phyloP scores from a whole-genome alignment of 2,329 filamentous ascomycete genomes.

The Sphaerostilbella broomeana region DNA sequence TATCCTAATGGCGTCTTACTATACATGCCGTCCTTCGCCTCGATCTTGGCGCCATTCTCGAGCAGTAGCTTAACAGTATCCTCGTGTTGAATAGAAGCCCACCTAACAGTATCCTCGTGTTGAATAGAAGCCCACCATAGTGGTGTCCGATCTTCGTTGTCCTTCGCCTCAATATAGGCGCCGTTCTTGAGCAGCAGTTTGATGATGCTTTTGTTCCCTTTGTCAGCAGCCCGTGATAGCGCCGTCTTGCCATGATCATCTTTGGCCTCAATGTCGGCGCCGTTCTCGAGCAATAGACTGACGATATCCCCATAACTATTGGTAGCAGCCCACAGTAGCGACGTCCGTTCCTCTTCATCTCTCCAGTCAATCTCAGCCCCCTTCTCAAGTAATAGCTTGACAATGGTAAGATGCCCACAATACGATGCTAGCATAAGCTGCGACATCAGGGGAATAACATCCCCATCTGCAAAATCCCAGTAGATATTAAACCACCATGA shows the following conservation, averaged over 20 bases:
- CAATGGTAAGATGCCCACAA: slow-evolving; percentile 11
- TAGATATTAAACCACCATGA: slow-evolving; percentile 5
- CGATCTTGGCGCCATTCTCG: neutral
- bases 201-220: neutral
- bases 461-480: neutral
- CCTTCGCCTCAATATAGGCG: neutral
- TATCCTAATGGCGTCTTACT: neutral
- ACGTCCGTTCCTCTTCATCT: slow-evolving; percentile 3
- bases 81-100: too few relatives aligned
- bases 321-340: slow-evolving; percentile 2
- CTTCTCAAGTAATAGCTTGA: slow-evolving; percentile 8
- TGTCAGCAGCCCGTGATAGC: slow-evolving; percentile 1
- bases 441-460: too few relatives aligned
- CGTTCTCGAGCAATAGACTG: neutral
- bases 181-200: slow-evolving; percentile 3
- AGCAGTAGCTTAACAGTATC: neutral
- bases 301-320: slow-evolving; percentile 13
- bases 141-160: neutral
- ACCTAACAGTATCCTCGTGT: too few relatives aligned
- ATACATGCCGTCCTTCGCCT: neutral
- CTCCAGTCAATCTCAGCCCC: slow-evolving; percentile 9
- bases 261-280: neutral
- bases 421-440: neutral
- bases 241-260: neutral
- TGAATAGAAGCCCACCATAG: slow-evolving; percentile 3